Evolutionary conservation across 1,139 yeast species (phyloP).

Genomic region (Hanseniaspora gamundiae): DNA sequence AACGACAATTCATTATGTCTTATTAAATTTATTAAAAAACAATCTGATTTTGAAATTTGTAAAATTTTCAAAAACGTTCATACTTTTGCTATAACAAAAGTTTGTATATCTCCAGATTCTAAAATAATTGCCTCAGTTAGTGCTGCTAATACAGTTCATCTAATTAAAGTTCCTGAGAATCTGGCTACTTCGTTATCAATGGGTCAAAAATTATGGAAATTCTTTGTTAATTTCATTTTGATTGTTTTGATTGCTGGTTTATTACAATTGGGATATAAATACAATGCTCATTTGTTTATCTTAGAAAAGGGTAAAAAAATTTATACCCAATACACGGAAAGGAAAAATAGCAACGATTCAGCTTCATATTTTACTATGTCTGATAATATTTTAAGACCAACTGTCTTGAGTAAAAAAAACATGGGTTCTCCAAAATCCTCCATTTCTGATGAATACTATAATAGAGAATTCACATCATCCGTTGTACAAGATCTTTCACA

Average conservation of each 20-base stretch:
- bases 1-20: slow-evolving; percentile 60
- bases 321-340: slow-evolving; percentile 27
- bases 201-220: slow-evolving; percentile 27
- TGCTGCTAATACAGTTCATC: slow-evolving; percentile 65
- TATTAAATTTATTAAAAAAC: slow-evolving; percentile 34
- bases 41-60: slow-evolving; percentile 29
- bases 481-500: background rate
- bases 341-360: slow-evolving; percentile 14
- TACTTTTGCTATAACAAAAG: slow-evolving; percentile 66
- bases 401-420: background rate
- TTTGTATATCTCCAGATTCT: slow-evolving; percentile 61
- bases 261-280: slow-evolving; percentile 29
- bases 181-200: slow-evolving; percentile 34
- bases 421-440: background rate
- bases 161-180: slow-evolving; percentile 47
- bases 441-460: background rate
- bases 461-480: background rate
- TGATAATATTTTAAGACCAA: slow-evolving; percentile 15
- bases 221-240: slow-evolving; percentile 35
- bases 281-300: slow-evolving; percentile 28
- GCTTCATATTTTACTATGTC: slow-evolving; percentile 27
- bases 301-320: slow-evolving; percentile 12
- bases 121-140: slow-evolving; percentile 62
- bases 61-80: slow-evolving; percentile 52
- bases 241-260: slow-evolving; percentile 30